Evolutionary conservation across 2,329 filamentous ascomycete species (phyloP).

Genomic region (Arthrinium phaeospermum): DNA sequence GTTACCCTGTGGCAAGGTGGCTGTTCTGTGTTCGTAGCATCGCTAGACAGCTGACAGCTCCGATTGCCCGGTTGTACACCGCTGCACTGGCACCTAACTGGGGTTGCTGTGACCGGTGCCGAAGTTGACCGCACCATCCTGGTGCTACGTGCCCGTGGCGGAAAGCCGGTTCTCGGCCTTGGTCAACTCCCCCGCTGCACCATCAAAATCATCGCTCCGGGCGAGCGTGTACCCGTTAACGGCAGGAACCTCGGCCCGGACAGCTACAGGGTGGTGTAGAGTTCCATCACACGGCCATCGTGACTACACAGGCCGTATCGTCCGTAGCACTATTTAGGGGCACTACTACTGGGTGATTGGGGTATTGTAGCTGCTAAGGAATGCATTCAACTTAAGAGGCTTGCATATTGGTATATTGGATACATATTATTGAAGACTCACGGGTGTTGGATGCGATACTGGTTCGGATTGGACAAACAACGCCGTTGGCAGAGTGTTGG

Average conservation of each 20-base stretch:
- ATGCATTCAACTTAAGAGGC: too few relatives aligned
- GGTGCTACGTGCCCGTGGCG: conserved; percentile 51
- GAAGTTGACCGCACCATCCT: conserved; percentile 51
- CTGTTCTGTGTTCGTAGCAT: not conserved
- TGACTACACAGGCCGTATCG: too few relatives aligned
- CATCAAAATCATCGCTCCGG: conserved; percentile 42
- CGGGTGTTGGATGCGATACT: not conserved
- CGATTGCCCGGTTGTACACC: not conserved
- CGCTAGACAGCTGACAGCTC: not conserved
- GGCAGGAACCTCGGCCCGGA: conserved; percentile 18
- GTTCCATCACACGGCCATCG: too few relatives aligned
- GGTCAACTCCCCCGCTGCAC: conserved; percentile 38
- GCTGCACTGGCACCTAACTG: not conserved
- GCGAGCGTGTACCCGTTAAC: conserved; percentile 9
- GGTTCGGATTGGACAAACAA: not conserved
- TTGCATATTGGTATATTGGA: not conserved
- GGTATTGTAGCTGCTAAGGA: too few relatives aligned
- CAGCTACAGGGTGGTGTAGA: too few relatives aligned
- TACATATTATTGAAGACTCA: not conserved
- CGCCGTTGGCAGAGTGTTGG: not conserved
- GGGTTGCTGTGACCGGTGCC: conserved; percentile 54
- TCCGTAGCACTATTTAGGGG: too few relatives aligned
- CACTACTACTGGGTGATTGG: too few relatives aligned
- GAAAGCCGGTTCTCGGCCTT: conserved; percentile 48
- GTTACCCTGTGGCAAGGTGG: not conserved